These are phyloP conservation scores for Zygotorulaspora danielsina DNA, from an alignment of 805 yeast species.

Conservation along the genomic window DNA sequence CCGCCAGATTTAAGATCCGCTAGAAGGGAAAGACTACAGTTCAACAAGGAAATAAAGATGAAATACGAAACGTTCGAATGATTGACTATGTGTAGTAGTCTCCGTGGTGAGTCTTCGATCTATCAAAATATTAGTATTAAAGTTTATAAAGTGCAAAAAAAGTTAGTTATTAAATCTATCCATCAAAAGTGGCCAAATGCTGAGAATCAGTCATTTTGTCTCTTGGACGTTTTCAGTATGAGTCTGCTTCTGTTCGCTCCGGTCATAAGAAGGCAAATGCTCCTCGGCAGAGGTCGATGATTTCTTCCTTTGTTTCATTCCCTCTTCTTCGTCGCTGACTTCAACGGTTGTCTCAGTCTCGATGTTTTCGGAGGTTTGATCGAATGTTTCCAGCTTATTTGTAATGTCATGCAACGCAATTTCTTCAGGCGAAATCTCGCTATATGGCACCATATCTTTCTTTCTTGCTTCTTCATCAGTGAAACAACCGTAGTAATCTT, in stretches of 20 bases:
- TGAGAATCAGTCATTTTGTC: not conserved
- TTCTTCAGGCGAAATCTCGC: slow-evolving; percentile 29
- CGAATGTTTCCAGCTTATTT: slow-evolving; percentile 5
- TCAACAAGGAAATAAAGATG: slow-evolving; percentile 24
- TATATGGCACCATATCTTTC: slow-evolving; percentile 34
- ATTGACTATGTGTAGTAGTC: not conserved
- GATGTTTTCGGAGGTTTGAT: slow-evolving; percentile 7
- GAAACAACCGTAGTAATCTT: slow-evolving; percentile 40
- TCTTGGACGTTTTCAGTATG: not conserved
- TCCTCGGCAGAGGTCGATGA: not conserved
- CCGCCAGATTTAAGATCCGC: slow-evolving; percentile 77
- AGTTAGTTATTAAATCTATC: not conserved
- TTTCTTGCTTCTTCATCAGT: slow-evolving; percentile 36
- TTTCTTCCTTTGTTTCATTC: slow-evolving; percentile 6
- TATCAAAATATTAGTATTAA: too few relatives aligned
- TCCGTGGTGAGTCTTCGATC: too few relatives aligned
- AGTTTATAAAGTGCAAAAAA: slow-evolving; percentile 1
- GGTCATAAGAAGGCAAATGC: not conserved
- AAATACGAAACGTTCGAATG: slow-evolving; percentile 24
- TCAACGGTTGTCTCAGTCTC: slow-evolving; percentile 11
- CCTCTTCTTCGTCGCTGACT: slow-evolving; percentile 9
- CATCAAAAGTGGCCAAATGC: not conserved
- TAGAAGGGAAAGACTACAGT: slow-evolving; percentile 39
- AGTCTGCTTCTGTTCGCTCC: not conserved
- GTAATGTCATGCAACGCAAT: slow-evolving; percentile 14